Evolutionary conservation across 192 early-diverging fungal genomes (phyloP).

Genomic region (Mortierella claussenii): DNA sequence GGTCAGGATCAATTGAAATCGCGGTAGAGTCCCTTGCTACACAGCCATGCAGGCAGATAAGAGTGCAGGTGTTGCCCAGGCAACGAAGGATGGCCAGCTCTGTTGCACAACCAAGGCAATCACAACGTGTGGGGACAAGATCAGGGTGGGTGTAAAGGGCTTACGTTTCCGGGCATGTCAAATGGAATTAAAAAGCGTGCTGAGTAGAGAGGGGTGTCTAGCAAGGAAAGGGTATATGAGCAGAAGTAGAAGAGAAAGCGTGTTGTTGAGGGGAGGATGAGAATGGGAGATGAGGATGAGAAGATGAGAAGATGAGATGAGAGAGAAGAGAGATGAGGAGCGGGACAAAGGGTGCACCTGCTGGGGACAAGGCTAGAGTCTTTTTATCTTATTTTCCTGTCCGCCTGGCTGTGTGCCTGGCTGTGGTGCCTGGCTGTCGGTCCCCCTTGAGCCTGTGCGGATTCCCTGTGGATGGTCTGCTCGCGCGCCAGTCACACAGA

Average conservation of each 20-base stretch:
- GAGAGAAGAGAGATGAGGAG: background rate
- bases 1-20: background rate
- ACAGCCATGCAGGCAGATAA: too few relatives aligned
- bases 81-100: too few relatives aligned
- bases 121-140: too few relatives aligned
- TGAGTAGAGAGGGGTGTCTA: background rate
- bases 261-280: background rate
- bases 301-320: slow-evolving; percentile 3
- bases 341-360: background rate
- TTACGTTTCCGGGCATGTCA: slow-evolving; percentile 51
- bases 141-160: too few relatives aligned
- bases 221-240: background rate
- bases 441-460: too few relatives aligned
- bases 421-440: too few relatives aligned
- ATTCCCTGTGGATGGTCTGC: background rate
- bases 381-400: background rate
- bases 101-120: too few relatives aligned
- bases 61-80: too few relatives aligned
- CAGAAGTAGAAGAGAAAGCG: background rate
- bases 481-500: background rate
- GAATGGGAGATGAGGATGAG: background rate
- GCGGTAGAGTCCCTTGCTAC: too few relatives aligned
- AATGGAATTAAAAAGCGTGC: background rate
- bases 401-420: background rate
- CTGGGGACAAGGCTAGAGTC: background rate